Percentiles rank a stretch among this genome's conserved stretches.
These are phyloP conservation scores for Suhomyces coccinellae DNA, from an alignment of 1,139 yeast species.

Conservation along the genomic window DNA sequence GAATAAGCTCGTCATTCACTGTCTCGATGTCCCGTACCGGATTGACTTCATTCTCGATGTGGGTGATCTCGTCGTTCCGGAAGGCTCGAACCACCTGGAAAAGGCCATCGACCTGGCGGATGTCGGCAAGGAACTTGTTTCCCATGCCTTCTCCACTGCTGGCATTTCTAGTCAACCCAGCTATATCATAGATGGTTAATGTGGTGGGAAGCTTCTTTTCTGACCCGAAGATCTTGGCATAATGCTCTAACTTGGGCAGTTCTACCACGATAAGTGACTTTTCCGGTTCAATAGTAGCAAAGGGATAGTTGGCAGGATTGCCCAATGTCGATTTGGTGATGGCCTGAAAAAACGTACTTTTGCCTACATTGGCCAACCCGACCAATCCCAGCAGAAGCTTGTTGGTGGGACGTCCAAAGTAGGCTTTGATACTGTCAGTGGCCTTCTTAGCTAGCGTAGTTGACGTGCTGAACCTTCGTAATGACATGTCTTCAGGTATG, in stretches of 20 bases:
- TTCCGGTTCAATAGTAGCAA: slow-evolving; percentile 76
- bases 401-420: slow-evolving; percentile 57
- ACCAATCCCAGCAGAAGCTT: slow-evolving; percentile 60
- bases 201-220: slow-evolving; percentile 55
- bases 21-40: slow-evolving; percentile 68
- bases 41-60: slow-evolving; percentile 62
- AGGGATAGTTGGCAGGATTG: slow-evolving; percentile 78
- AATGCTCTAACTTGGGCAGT: slow-evolving; percentile 47
- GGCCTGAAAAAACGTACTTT: slow-evolving; percentile 64
- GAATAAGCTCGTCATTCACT: slow-evolving; percentile 69
- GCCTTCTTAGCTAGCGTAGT: slow-evolving; percentile 7
- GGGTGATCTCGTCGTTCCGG: slow-evolving; percentile 66
- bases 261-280: slow-evolving; percentile 63
- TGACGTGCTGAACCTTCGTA: slow-evolving; percentile 9
- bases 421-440: slow-evolving; percentile 3
- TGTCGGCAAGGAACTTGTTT: slow-evolving; percentile 69
- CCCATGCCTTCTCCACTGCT: slow-evolving; percentile 78
- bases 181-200: slow-evolving; percentile 67
- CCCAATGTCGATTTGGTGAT: slow-evolving; percentile 72
- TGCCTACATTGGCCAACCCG: slow-evolving; percentile 78
- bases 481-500: slow-evolving; percentile 1
- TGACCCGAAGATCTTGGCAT: slow-evolving; percentile 48
- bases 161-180: slow-evolving; percentile 74
- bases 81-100: slow-evolving; percentile 73
- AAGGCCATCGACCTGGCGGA: slow-evolving; percentile 71